Conservation (phyloP, 768 basidiomycete genomes). For the Steccherinum ochraceum region DNA sequence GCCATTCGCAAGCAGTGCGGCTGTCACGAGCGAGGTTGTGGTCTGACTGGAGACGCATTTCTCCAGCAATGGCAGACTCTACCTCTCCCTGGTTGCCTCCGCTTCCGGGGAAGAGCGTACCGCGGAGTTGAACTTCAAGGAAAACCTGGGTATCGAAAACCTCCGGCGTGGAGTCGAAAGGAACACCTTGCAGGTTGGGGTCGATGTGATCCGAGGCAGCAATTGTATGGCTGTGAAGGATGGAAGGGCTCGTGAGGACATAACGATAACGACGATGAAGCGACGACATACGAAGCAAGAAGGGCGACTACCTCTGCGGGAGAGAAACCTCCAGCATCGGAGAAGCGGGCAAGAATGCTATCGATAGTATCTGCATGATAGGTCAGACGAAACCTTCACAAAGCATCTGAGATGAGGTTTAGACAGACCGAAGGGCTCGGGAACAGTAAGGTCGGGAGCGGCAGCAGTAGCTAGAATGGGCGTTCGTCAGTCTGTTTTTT, state of each 20-base stretch:
- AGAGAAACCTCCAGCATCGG: conserved; percentile 18
- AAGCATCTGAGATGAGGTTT: background rate
- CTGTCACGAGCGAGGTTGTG: conserved; percentile 24
- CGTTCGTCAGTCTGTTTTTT: too few species aligned
- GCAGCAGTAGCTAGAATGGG: conserved; percentile 5
- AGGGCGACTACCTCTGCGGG: conserved; percentile 19
- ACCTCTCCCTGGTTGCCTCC: conserved; percentile 34
- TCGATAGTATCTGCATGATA: conserved; percentile 9
- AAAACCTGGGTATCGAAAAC: conserved; percentile 16
- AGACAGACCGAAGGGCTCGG: conserved; percentile 4
- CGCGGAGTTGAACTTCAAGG: conserved; percentile 20
- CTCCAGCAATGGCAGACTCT: conserved; percentile 31
- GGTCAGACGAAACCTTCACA: background rate
- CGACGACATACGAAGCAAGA: conserved; percentile 12
- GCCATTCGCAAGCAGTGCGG: conserved; percentile 42
- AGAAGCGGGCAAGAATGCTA: conserved; percentile 17
- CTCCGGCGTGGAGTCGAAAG: conserved; percentile 19
- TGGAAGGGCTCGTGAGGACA: too few species aligned
- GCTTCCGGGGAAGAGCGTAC: conserved; percentile 23
- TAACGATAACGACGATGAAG: background rate
- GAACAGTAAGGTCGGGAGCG: conserved; percentile 12
- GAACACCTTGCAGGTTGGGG: conserved; percentile 14
- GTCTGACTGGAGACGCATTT: conserved; percentile 41
- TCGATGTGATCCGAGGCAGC: conserved; percentile 20
- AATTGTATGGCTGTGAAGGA: conserved; percentile 17